Conservation (phyloP, 371 early-diverging fungal species). For the Quaeritorhiza haematococci region DNA sequence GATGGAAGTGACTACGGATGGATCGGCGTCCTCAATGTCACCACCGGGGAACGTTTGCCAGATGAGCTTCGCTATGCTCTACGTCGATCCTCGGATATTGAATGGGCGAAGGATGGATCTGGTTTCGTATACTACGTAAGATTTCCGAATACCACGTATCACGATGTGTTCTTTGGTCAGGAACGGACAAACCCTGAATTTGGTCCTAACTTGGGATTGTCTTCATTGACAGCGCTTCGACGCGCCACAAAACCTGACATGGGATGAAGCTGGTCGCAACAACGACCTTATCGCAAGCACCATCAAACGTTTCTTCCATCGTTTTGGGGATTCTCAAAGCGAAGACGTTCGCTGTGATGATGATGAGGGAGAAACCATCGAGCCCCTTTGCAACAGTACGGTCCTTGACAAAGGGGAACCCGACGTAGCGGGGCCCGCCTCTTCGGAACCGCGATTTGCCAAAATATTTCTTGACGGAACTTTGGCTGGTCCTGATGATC, state of each 20-base stretch:
- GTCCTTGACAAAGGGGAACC: too few species aligned
- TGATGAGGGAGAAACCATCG: too few species aligned
- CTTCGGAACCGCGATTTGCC: too few species aligned
- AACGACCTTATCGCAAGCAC: conserved; percentile 12
- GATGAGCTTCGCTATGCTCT: background rate
- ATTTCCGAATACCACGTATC: too few species aligned
- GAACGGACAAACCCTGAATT: too few species aligned
- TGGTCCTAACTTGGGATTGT: background rate
- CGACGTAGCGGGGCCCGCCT: too few species aligned
- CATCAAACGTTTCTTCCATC: conserved; percentile 5
- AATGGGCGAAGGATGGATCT: conserved; percentile 6
- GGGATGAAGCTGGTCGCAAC: conserved; percentile 17
- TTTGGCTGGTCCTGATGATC: too few species aligned
- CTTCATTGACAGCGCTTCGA: background rate
- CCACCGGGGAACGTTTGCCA: conserved; percentile 9
- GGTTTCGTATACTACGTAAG: conserved; percentile 13
- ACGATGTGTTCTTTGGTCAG: too few species aligned
- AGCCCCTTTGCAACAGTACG: too few species aligned
- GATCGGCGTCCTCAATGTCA: conserved; percentile 13
- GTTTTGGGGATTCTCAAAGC: conserved; percentile 5
- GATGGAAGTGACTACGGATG: conserved; percentile 20
- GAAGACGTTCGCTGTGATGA: conserved; percentile 7
- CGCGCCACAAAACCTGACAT: conserved; percentile 10
- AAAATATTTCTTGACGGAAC: too few species aligned
- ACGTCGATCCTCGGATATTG: conserved; percentile 8